Evolutionary conservation across 148 eudicot species (phyloP).

Genomic region (Diospyros lotus): DNA sequence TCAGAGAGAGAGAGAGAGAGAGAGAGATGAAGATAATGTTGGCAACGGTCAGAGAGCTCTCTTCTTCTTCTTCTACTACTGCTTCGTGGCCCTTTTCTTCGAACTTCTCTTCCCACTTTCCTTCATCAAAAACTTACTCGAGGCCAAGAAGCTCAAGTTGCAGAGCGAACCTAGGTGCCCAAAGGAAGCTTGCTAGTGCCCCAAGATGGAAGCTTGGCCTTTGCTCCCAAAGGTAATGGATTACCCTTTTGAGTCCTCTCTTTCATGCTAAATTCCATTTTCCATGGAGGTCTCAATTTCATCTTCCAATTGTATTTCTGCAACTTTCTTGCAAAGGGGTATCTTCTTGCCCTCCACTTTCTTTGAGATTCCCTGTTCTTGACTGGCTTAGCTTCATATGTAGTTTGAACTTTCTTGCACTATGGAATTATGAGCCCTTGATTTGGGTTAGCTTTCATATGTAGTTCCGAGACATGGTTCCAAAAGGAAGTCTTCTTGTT

Average conservation of each 20-base stretch:
- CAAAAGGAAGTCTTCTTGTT: too few relatives aligned
- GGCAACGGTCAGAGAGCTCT: conserved; percentile 37
- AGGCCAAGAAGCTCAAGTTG: conserved; percentile 23
- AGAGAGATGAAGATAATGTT: conserved; percentile 46
- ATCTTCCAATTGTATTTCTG: not conserved
- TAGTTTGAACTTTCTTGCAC: too few relatives aligned
- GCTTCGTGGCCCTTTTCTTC: conserved; percentile 29
- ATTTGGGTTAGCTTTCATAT: too few relatives aligned
- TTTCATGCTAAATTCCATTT: not conserved
- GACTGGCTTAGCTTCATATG: too few relatives aligned
- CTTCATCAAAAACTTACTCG: conserved; percentile 10
- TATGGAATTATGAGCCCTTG: too few relatives aligned
- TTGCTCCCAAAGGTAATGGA: conserved; percentile 36
- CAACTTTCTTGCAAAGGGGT: not conserved
- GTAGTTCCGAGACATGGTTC: too few relatives aligned
- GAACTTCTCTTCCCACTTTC: conserved; percentile 17
- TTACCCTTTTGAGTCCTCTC: not conserved
- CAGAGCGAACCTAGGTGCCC: conserved; percentile 29
- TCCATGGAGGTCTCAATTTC: not conserved
- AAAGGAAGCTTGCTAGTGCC: conserved; percentile 20
- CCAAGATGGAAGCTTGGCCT: conserved; percentile 19
- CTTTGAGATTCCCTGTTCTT: not conserved
- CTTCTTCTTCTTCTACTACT: conserved; percentile 27
- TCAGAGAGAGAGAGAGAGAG: not conserved
- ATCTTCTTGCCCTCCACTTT: not conserved